Evolutionary conservation across 768 basidiomycete species (phyloP), one percentile per base, ranked within the genome.

Genomic region (Panellus pusillus): DNA sequence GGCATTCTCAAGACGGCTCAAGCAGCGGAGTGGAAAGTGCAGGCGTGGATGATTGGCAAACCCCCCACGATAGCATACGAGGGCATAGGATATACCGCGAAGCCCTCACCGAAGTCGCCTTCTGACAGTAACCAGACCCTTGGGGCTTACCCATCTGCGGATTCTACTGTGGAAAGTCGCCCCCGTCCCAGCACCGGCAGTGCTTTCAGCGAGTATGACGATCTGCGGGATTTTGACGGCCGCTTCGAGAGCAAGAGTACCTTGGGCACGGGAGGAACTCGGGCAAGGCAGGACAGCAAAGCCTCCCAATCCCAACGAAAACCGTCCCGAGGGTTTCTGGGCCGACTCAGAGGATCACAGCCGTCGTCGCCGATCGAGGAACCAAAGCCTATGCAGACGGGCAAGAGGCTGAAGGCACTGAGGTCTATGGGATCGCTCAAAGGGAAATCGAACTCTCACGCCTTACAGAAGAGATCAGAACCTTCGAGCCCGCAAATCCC

Each of bases 41-140:
- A 97, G 65, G 90, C 91, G 0, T 98, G 95, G 91, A 91, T 92
- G 86, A 82, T 99, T 28, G 97, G 96, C 59, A 98, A 98, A 64
- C 91, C 93, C 15, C 95, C 94, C 9, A 85, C 87, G 1, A 76
- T 93, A 38, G 79, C 88, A 1, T 93, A 86, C 63, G 81, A 91
- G 62, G 93, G 91, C 28, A 94, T 97, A 64, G 93, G 90, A 17
- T 93, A 89, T 65, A 83, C 83, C 39, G 82, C 81, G 17, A 73
- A 72, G 7, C 53, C 60, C 32, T 35, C 65, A 5, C 47, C 65
- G 1, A 72, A 68, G 50, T 64, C 66, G 61, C 74, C 63, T 44
- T 72, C 63, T 50, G 67, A 55, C 17, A 70, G 60, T 44, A 66
- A 67, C 28, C 66, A 67, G 36, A 44, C 15, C 31, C 39, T 52